A percentile compares a stretch with the other conserved stretches of the same genome.
Evolutionary conservation across 768 basidiomycete species (phyloP).

Genomic region (Russula sp.): DNA sequence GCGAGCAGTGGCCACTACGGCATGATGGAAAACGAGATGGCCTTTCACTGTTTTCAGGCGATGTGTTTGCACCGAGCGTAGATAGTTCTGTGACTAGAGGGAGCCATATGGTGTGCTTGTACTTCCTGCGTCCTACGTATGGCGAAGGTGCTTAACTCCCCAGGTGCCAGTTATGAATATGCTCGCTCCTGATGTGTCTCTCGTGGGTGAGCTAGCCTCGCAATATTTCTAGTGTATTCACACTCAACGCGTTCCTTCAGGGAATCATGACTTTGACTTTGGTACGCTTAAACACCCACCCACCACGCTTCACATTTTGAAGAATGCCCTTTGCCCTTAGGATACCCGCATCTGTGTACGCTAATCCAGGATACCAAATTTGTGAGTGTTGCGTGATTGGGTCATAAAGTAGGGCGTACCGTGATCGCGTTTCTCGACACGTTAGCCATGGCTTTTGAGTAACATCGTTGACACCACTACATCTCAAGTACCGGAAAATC

Average conservation of each 20-base stretch:
- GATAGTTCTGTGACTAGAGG: constrained; percentile 87
- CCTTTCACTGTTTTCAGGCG: constrained; percentile 80
- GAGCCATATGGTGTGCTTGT: constrained; percentile 71
- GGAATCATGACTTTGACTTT: constrained; percentile 93
- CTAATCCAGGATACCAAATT: constrained; percentile 70
- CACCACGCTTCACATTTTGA: not conserved
- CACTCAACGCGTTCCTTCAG: constrained; percentile 33
- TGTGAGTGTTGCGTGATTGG: constrained; percentile 38
- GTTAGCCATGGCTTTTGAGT: constrained; percentile 82
- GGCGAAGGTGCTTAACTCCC: not conserved
- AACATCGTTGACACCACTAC: constrained; percentile 76
- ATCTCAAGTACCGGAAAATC: constrained; percentile 49
- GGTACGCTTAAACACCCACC: constrained; percentile 36
- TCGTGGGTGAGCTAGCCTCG: constrained; percentile 53
- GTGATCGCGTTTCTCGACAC: not conserved
- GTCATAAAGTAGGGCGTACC: not conserved
- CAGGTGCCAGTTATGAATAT: constrained; percentile 84
- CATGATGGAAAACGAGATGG: constrained; percentile 57
- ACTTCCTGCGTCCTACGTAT: not conserved
- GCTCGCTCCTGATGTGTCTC: constrained; percentile 70
- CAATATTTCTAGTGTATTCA: not conserved
- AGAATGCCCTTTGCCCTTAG: constrained; percentile 29
- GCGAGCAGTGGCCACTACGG: constrained; percentile 48
- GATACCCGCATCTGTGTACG: constrained; percentile 58
- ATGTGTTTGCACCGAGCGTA: constrained; percentile 80